phyloP scores from a whole-genome alignment of 805 yeast species.

The Sugiyamaella lignohabitans region DNA sequence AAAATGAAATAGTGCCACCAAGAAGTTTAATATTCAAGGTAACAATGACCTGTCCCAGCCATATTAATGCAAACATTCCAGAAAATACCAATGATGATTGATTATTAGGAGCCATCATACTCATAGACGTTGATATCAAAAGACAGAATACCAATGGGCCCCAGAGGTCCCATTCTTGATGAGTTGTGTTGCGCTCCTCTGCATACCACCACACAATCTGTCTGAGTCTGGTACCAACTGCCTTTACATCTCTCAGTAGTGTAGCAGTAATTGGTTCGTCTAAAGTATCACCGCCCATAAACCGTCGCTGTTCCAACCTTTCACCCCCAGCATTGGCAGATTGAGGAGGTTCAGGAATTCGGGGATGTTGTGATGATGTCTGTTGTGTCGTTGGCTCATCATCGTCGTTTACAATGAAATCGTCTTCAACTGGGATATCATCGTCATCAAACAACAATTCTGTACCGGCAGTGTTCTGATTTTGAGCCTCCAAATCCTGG shows the following conservation, averaged over 20 bases:
- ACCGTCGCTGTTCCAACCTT: conserved; percentile 41
- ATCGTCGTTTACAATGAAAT: conserved; percentile 25
- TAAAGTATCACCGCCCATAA: conserved; percentile 62
- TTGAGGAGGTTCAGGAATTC: conserved; percentile 19
- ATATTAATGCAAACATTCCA: conserved; percentile 54
- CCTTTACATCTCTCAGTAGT: conserved; percentile 40
- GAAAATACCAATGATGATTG: conserved; percentile 53
- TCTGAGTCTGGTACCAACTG: conserved; percentile 39
- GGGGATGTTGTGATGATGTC: not conserved
- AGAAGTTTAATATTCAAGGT: conserved; percentile 61
- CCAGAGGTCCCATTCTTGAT: conserved; percentile 40
- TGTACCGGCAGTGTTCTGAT: no score
- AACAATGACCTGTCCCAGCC: conserved; percentile 55
- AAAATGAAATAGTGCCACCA: conserved; percentile 54
- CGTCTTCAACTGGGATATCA: conserved; percentile 12
- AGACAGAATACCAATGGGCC: conserved; percentile 64
- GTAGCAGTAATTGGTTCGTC: conserved; percentile 65
- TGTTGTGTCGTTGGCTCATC: conserved; percentile 6
- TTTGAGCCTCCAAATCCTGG: conserved; percentile 8
- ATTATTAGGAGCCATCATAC: conserved; percentile 35
- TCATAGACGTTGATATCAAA: conserved; percentile 46
- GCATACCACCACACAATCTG: conserved; percentile 39
- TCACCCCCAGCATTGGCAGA: conserved; percentile 22
- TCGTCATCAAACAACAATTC: conserved; percentile 21
- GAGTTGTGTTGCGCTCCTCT: conserved; percentile 16